Base-by-base conservation (phyloP, 2,329 filamentous ascomycete genomes). In the Trichophyton verrucosum region DNA sequence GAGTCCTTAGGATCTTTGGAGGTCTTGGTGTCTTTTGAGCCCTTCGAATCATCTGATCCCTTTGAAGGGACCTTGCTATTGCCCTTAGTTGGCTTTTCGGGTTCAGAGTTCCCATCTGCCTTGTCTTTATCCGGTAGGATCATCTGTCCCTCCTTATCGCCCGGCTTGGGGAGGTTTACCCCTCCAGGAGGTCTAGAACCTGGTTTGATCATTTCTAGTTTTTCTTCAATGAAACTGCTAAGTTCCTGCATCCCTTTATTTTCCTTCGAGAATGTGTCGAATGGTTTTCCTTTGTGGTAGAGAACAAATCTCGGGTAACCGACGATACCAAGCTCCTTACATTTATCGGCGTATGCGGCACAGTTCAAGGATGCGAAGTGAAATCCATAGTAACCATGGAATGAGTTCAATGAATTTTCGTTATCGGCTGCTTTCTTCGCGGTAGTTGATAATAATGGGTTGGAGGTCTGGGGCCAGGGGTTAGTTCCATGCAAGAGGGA, bases 341-440 rank as follows among this genome's bases (percentile, higher is more conserved):
- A 99, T 13, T 89, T 78, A 70, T 95, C 89, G 62, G 83, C 87
- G 71, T 86, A 89, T 33, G 89, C 89, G 59, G 91, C 77, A 74
- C 94, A 99, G 75, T 99, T 90, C 65, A 99, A 76, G 61, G 82
- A 84, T 33, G 82, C 92, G 70, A 99, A 96, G 67, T 88, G 85
- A 74, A 96, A 92, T 74, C 92, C 85, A 75, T 97, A 97, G 73
- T 85, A 94, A 60, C 86, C 80, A 36, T 86, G 85, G 70, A 96
- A 96, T 3, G 82, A 81, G 69, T 86, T 86, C 47, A 84, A 71
- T 0, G 79, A 77, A 13, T 68, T 74, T 44, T 81, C 75, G 15
- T 76, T 69, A 64, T 76, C 82, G 66, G 73, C 77, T 68, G 76
- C 78, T 67, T 72, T 75, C 30, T 68, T 67, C 51, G 76, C 77